phyloP scores from a whole-genome alignment of 2,329 filamentous ascomycete species.

The Macroventuria anomochaeta region DNA sequence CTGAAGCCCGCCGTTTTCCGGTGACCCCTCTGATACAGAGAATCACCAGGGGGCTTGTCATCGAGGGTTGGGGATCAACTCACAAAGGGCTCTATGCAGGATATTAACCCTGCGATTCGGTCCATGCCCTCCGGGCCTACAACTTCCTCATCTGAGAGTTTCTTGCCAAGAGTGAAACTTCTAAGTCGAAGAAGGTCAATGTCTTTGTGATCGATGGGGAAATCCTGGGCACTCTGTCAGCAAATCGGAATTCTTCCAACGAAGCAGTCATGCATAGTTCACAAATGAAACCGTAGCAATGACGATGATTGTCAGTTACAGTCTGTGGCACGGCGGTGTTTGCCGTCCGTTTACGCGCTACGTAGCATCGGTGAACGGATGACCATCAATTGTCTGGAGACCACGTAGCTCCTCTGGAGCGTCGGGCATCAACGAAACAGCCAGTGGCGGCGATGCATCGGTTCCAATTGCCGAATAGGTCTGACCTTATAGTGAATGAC shows the following conservation, averaged over 20 bases:
- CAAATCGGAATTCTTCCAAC: slow-evolving; percentile 13
- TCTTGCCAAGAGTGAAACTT: slow-evolving; percentile 76
- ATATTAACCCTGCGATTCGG: slow-evolving; percentile 68
- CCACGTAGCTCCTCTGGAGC: background rate
- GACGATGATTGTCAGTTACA: background rate
- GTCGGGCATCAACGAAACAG: slow-evolving; percentile 7
- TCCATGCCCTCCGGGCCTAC: slow-evolving; percentile 67
- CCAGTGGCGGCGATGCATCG: background rate
- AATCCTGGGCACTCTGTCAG: slow-evolving; percentile 64
- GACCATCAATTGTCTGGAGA: background rate
- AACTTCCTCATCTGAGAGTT: slow-evolving; percentile 69
- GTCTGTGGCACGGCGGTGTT: background rate
- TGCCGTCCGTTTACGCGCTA: background rate
- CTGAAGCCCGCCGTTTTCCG: background rate
- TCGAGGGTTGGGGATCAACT: slow-evolving; percentile 52
- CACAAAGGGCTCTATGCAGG: slow-evolving; percentile 78
- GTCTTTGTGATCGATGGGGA: slow-evolving; percentile 74
- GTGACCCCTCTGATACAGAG: slow-evolving; percentile 1
- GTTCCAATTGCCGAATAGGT: slow-evolving; percentile 1
- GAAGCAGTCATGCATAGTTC: background rate
- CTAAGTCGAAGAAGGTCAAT: slow-evolving; percentile 81
- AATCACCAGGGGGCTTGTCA: background rate
- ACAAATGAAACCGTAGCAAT: background rate
- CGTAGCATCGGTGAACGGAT: background rate
- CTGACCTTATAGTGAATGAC: background rate